These are phyloP conservation scores for Fraxinus nigra DNA, from an alignment of 305 asterid genomes.

Conservation along the genomic window DNA sequence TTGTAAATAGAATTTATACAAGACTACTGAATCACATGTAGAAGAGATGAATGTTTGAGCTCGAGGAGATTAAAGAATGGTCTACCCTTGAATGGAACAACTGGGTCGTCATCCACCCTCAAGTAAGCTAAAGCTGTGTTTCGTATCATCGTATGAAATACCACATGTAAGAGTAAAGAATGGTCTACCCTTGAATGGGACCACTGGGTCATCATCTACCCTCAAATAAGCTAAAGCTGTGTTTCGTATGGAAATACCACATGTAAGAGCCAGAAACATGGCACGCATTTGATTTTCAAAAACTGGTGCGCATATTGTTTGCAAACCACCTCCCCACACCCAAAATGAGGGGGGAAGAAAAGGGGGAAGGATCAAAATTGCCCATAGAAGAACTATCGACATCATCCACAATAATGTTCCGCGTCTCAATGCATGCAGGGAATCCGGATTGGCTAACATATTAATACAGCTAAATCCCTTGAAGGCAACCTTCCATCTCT, in stretches of 20 bases:
- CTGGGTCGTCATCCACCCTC: not conserved
- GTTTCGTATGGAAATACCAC: not conserved
- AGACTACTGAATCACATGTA: not conserved
- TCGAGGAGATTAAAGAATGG: not conserved
- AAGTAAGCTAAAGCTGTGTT: not conserved
- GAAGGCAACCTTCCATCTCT: conserved; percentile 4
- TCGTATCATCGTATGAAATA: not conserved
- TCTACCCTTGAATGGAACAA: not conserved
- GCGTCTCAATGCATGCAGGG: not conserved
- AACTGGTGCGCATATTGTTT: not conserved
- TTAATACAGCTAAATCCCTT: conserved; percentile 9
- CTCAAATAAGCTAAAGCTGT: not conserved
- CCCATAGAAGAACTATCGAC: conserved; percentile 7
- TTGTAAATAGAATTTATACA: not conserved
- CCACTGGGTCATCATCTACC: not conserved
- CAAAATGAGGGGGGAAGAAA: not conserved
- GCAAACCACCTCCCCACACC: not conserved
- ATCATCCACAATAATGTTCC: not conserved
- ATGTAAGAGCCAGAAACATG: not conserved
- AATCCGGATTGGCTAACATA: conserved; percentile 8
- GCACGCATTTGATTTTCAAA: not conserved
- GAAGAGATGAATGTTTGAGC: not conserved
- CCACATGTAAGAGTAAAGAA: not conserved
- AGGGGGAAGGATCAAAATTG: not conserved
- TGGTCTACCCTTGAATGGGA: not conserved